These are phyloP conservation scores for Chalciporus pseudorubinellus DNA, from an alignment of 768 basidiomycete species.

Conservation along the genomic window DNA sequence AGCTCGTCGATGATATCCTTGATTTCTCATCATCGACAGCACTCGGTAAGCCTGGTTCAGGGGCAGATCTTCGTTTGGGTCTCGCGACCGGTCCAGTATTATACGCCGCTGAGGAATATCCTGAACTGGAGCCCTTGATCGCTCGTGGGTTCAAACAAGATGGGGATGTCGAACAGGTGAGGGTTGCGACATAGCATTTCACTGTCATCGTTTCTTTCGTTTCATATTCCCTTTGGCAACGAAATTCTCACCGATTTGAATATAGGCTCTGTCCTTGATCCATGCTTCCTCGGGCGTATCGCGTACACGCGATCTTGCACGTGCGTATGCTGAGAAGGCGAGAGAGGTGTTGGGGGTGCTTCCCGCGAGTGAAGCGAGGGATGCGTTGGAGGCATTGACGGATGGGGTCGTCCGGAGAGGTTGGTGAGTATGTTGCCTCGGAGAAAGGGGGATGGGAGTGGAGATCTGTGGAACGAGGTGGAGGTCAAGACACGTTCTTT, in stretches of 20 bases:
- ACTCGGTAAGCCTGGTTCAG: constrained; percentile 84
- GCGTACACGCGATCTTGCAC: constrained; percentile 76
- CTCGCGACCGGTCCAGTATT: constrained; percentile 84
- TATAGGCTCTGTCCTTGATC: constrained; percentile 59
- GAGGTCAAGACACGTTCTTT: background rate
- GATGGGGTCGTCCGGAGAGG: constrained; percentile 63
- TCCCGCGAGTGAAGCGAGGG: constrained; percentile 78
- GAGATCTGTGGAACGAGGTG: background rate
- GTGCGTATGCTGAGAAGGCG: constrained; percentile 73
- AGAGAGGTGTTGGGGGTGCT: constrained; percentile 63
- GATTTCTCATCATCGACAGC: constrained; percentile 82
- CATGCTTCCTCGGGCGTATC: constrained; percentile 69
- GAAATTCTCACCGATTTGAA: background rate
- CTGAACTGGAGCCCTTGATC: constrained; percentile 74
- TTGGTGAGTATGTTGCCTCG: constrained; percentile 34
- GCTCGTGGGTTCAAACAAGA: constrained; percentile 69
- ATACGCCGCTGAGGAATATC: constrained; percentile 84
- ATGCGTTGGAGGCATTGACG: constrained; percentile 71
- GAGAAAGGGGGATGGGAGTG: no score
- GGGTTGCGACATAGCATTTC: constrained; percentile 16
- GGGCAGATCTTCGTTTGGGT: constrained; percentile 79
- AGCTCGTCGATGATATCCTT: constrained; percentile 95
- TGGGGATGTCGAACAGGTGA: constrained; percentile 79
- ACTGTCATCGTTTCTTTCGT: background rate
- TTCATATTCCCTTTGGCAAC: background rate